A percentile compares a stretch with the other conserved stretches of the same genome.
Conservation (phyloP, 495 filamentous ascomycete species). For the Podospora tetraspora region DNA sequence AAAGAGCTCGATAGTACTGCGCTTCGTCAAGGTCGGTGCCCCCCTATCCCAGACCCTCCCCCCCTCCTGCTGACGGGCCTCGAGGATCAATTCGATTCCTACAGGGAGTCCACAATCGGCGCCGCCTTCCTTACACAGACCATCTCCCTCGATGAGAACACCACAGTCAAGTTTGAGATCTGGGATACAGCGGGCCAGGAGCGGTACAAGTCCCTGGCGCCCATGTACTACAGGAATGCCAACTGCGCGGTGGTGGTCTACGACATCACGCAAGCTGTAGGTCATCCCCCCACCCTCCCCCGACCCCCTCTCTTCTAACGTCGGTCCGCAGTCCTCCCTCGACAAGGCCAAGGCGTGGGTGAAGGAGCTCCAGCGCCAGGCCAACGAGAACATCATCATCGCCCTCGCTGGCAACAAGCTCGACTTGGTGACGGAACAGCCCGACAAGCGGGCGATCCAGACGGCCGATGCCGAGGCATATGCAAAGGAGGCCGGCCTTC, state of each 20-base stretch:
- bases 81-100: slow-evolving; percentile 99
- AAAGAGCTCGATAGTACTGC: slow-evolving; percentile 97
- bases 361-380: slow-evolving; percentile 97
- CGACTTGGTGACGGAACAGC: slow-evolving; percentile 83
- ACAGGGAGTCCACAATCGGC: slow-evolving; percentile 97
- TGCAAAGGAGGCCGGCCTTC: slow-evolving; percentile 80
- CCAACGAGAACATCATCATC: slow-evolving; percentile 99
- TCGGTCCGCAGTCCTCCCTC: slow-evolving; percentile 64
- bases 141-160: slow-evolving; percentile 92
- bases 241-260: slow-evolving; percentile 99
- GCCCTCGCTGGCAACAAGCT: slow-evolving; percentile 96
- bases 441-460: slow-evolving; percentile 86
- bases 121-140: slow-evolving; percentile 98
- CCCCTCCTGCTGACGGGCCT: slow-evolving; percentile 15
- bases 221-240: slow-evolving; percentile 99
- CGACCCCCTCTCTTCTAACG: slow-evolving; percentile 8
- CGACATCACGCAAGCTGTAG: slow-evolving; percentile 97
- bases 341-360: slow-evolving; percentile 99
- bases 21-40: slow-evolving; percentile 84
- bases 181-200: slow-evolving; percentile 99
- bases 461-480: slow-evolving; percentile 92
- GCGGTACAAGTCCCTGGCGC: slow-evolving; percentile 94
- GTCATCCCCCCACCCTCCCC: slow-evolving; percentile 24
- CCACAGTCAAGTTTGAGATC: slow-evolving; percentile 99
- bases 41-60: slow-evolving; percentile 9